These are phyloP conservation scores for Tinospora cordifolia DNA, from an alignment of 164 flowering plant species.

Conservation along the genomic window DNA sequence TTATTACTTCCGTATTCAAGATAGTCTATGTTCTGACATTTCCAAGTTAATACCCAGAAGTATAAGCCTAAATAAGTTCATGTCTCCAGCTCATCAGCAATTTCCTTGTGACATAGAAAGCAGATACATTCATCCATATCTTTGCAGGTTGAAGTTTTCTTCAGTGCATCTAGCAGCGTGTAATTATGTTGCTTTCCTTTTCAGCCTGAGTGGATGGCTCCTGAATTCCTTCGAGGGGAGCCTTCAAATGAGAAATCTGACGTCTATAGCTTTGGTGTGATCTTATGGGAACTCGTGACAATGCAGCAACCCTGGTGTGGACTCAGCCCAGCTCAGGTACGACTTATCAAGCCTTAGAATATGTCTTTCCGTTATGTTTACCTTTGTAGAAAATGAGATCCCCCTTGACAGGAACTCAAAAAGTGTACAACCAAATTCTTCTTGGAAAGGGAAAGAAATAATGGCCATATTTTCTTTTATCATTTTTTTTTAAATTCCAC, in stretches of 20 bases:
- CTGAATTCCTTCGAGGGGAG: constrained; percentile 95
- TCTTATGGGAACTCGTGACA: constrained; percentile 89
- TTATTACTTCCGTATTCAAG: background rate
- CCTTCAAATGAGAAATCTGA: constrained; percentile 92
- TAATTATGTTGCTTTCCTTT: constrained; percentile 33
- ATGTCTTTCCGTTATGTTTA: background rate
- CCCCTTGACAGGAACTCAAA: background rate
- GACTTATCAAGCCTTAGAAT: background rate
- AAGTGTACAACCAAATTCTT: background rate
- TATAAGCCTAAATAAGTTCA: background rate
- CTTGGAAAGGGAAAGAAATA: too few species aligned
- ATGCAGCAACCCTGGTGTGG: constrained; percentile 96
- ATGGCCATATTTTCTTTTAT: background rate
- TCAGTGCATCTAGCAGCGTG: constrained; percentile 21
- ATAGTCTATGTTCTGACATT: background rate
- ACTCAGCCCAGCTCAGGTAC: constrained; percentile 86
- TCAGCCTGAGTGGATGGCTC: constrained; percentile 99
- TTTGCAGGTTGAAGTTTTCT: constrained; percentile 30
- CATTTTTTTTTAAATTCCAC: constrained; percentile 4
- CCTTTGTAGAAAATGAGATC: background rate
- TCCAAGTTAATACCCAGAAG: background rate
- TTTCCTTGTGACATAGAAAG: constrained; percentile 8
- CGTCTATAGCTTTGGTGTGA: constrained; percentile 95
- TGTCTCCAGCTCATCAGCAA: constrained; percentile 3
- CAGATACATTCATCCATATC: constrained; percentile 21